phyloP scores from a whole-genome alignment of 148 eudicot genomes.

The Rhododendron vialii region DNA sequence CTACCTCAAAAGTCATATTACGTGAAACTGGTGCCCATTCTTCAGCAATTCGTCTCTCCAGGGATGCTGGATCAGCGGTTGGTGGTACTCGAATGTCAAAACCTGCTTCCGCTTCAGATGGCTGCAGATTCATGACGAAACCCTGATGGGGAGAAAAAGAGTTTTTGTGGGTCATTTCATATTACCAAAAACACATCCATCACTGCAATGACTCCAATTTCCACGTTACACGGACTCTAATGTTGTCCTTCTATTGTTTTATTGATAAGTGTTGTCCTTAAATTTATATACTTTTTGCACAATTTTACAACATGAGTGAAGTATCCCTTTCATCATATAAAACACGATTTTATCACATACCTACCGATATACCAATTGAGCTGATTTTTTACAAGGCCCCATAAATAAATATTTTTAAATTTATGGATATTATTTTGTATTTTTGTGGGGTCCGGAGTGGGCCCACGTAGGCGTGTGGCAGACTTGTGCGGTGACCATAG shows the following conservation, averaged over 20 bases:
- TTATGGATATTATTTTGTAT: too few species aligned
- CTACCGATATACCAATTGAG: too few species aligned
- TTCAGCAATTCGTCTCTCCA: constrained; percentile 69
- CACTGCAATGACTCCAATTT: neutral
- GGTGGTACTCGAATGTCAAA: constrained; percentile 94
- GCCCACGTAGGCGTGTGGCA: too few species aligned
- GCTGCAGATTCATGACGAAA: constrained; percentile 97
- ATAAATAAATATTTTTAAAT: too few species aligned
- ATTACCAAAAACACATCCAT: neutral
- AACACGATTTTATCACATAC: neutral
- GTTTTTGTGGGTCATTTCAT: neutral
- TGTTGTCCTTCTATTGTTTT: neutral
- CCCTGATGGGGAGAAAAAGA: constrained; percentile 47
- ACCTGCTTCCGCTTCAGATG: constrained; percentile 95
- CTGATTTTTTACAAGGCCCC: too few species aligned
- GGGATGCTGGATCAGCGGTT: constrained; percentile 60
- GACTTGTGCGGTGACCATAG: too few species aligned
- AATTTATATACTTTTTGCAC: neutral
- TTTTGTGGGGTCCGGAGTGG: too few species aligned
- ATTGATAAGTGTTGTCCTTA: neutral
- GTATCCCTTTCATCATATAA: neutral
- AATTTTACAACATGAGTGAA: neutral
- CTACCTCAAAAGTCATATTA: constrained; percentile 94
- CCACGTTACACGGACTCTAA: neutral
- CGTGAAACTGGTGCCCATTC: constrained; percentile 99